Conservation (phyloP, 1,284 basidiomycete genomes). For the Apiotrichum mycotoxinovorans region DNA sequence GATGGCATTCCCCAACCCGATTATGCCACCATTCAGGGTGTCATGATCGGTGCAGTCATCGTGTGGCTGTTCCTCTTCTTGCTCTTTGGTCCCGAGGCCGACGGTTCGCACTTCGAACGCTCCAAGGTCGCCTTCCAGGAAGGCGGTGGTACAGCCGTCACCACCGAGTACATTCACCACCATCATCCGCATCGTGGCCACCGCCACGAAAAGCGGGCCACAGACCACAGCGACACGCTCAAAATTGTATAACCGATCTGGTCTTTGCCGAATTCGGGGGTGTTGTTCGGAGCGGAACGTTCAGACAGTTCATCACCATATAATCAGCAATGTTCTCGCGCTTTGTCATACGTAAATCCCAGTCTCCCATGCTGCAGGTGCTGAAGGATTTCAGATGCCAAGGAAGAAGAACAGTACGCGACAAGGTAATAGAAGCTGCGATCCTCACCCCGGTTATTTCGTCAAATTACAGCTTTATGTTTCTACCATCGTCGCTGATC, state of each 20-base stretch:
- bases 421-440: no score
- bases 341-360: no score
- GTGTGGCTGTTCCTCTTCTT: slow-evolving; percentile 50
- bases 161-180: slow-evolving; percentile 23
- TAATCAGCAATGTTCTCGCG: no score
- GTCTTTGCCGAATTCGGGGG: not conserved
- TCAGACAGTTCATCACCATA: no score
- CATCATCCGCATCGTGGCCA: not conserved
- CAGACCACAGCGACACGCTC: not conserved
- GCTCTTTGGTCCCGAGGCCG: slow-evolving; percentile 55
- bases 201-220: not conserved
- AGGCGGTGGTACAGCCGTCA: slow-evolving; percentile 60
- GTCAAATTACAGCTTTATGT: no score
- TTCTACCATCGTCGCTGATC: no score
- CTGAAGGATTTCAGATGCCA: no score
- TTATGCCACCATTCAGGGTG: slow-evolving; percentile 81
- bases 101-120: slow-evolving; percentile 78
- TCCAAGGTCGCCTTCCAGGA: slow-evolving; percentile 73
- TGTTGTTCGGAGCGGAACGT: no score
- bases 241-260: not conserved
- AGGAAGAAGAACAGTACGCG: no score
- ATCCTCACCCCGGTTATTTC: no score
- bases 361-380: no score
- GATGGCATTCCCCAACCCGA: slow-evolving; percentile 53
- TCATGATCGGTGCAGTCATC: slow-evolving; percentile 66